Conservation (phyloP, 2,329 filamentous ascomycete species). For the Xylariales sp. region DNA sequence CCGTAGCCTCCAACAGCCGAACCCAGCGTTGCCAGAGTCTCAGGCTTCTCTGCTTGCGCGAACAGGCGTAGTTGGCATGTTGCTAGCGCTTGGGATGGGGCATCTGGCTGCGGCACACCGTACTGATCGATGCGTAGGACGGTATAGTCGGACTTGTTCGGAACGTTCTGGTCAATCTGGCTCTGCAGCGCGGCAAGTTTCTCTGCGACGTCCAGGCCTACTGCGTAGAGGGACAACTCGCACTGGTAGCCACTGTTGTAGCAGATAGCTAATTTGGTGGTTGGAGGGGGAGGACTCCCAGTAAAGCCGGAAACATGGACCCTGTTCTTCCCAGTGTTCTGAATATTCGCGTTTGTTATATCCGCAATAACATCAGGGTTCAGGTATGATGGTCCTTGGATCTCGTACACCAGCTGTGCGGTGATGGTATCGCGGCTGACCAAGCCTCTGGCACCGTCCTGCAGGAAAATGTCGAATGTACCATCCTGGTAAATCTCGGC, state of each 20-base stretch:
- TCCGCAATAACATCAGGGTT: conserved; percentile 38
- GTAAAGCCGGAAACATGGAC: conserved; percentile 6
- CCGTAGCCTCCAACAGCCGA: too few relatives aligned
- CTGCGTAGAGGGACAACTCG: not conserved
- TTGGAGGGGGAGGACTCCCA: conserved; percentile 10
- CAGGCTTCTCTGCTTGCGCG: too few relatives aligned
- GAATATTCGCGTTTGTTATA: conserved; percentile 23
- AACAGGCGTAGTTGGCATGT: too few relatives aligned
- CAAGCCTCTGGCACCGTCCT: conserved; percentile 16
- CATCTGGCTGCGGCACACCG: conserved; percentile 26
- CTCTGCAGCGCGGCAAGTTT: too few relatives aligned
- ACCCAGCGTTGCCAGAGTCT: too few relatives aligned
- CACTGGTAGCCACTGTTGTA: conserved; percentile 3
- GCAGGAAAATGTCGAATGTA: conserved; percentile 12
- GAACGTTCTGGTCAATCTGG: too few relatives aligned
- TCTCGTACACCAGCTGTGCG: conserved; percentile 38
- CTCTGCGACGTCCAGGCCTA: conserved; percentile 7
- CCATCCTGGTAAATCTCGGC: conserved; percentile 5
- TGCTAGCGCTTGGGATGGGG: conserved; percentile 8
- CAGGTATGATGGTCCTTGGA: conserved; percentile 39
- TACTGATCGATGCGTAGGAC: conserved; percentile 24
- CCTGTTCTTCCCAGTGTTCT: conserved; percentile 32
- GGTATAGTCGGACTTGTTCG: too few relatives aligned
- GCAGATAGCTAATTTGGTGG: conserved; percentile 10
- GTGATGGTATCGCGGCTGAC: conserved; percentile 25